Evolutionary conservation across 306 rosid species (phyloP), one percentile per base, ranked within the genome.

Genomic region (Dalbergia oliveri): DNA sequence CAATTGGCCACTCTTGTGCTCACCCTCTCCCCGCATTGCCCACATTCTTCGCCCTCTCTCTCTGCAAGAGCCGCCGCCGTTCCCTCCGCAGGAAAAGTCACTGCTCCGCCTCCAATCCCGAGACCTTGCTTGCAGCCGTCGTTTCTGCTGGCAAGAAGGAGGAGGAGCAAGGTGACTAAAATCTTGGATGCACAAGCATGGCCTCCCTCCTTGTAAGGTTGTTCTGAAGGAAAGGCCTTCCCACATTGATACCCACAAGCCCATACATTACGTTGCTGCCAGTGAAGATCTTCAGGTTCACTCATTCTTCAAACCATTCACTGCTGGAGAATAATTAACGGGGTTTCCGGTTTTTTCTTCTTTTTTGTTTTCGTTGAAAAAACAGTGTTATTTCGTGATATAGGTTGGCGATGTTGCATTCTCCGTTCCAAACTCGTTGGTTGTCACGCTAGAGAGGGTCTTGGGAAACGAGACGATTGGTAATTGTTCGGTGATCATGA

Each of bases 321-420:
- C 23, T 9, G 11, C 13, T 11, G 0, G 6, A 10, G 23, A 49
- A 34, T 64, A 8, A 49, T 39, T 16, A 11, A 9, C 21, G 34
- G 37, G 3, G 33, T 54, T 76, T 68, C 18, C 62, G 56, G 51
- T 8, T 12, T 21, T 35, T 44, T 3, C 41, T 26, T 26, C 31
- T 26, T 26, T 26, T 26, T 26, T 26, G 31, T 26, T 26, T 26
- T 26, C 31, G 1, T 26, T 26, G 1, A 26, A 26, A 26, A 26
- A 26, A 26, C 0, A 26, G 31, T 26, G 31, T 11, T 69, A 44
- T 66, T 57, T 2, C 37, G 71, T 86, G 81, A 73, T 26, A 26
- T 26, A 93, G 99, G 91, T 58, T 56, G 99, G 99, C 16, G 99
- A 95, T 87, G 90, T 93, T 79, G 99, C 93, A 79, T 93, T 91